Evolutionary conservation across 768 basidiomycete species (phyloP), one percentile per base, ranked within the genome.

Genomic region (Lentinula raphanica): DNA sequence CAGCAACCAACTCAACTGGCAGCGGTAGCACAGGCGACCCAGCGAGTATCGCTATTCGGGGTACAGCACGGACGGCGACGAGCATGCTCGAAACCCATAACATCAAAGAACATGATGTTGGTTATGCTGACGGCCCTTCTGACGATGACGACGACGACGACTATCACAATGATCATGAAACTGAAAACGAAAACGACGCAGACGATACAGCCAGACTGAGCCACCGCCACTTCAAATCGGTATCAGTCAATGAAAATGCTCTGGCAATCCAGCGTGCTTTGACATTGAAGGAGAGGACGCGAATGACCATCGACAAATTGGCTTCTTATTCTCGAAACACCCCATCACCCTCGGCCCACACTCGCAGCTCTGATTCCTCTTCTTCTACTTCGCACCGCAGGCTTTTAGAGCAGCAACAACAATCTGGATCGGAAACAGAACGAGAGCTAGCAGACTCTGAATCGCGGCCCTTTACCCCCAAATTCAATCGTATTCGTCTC

Each of bases 381-480:
- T 65, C 70, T n/a, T 60, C 75, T 31, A 71, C 75, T 1, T 72
- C 69, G 65, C 71, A 27, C 62, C 68, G 58, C 65, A 74, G 6
- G 59, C 69, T 63, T 56, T 60, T 64, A 62, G 71, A 59, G 64
- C 70, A 62, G 44, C 61, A 60, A 32, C 61, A 60, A 32, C 72
- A 74, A 50, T 92, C 90, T 6, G 90, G 90, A 31, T 92, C 89
- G 2, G 91, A 92, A 69, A 92, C 90, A 0, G 91, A 92, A 69
- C 83, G 88, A 44, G 89, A 91, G 69, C 79, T 76, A 38, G 67
- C 71, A 59, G 69, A 56, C 67, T 71, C 44, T 21, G 25, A 60
- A 64, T 71, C 56, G 60, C 68, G 60, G 65, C 60, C 64, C 60
- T 65, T 65, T 9, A 59, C 63, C 21, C 63, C 70, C 1, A 57